Percentiles rank a stretch among this genome's conserved stretches.
Evolutionary conservation across 2,329 filamentous ascomycete species (phyloP).

Genomic region (Colletotrichum trifolii): DNA sequence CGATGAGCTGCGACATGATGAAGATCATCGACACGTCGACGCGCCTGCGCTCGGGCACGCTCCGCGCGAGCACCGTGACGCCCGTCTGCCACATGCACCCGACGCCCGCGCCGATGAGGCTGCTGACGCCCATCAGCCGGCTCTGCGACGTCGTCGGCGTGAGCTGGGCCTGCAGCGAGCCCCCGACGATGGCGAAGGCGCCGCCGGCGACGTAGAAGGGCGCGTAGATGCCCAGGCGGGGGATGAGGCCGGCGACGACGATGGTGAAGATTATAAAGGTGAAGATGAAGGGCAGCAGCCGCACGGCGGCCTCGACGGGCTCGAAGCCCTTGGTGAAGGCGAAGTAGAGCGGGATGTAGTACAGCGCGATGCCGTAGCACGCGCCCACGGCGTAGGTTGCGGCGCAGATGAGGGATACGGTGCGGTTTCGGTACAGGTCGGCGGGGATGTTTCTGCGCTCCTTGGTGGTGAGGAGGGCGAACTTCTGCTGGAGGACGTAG

Average conservation of each 20-base stretch:
- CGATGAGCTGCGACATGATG: slow-evolving; percentile 47
- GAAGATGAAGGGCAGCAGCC: slow-evolving; percentile 56
- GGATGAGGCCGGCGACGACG: slow-evolving; percentile 51
- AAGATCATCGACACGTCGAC: slow-evolving; percentile 47
- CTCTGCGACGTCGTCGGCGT: slow-evolving; percentile 40
- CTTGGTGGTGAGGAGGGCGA: slow-evolving; percentile 55
- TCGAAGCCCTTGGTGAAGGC: slow-evolving; percentile 59
- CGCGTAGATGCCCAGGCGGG: slow-evolving; percentile 50
- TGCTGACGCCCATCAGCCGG: slow-evolving; percentile 45
- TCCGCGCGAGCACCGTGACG: slow-evolving; percentile 40
- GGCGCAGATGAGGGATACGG: slow-evolving; percentile 55
- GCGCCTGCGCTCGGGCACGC: slow-evolving; percentile 40
- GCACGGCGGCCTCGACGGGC: slow-evolving; percentile 53
- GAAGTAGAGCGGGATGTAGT: slow-evolving; percentile 67
- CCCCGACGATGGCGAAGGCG: slow-evolving; percentile 41
- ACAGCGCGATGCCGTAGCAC: slow-evolving; percentile 54
- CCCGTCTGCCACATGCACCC: slow-evolving; percentile 47
- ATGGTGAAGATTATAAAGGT: slow-evolving; percentile 50
- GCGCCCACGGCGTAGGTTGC: slow-evolving; percentile 49
- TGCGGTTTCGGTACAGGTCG: slow-evolving; percentile 51
- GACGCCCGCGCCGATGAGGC: slow-evolving; percentile 45
- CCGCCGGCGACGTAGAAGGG: slow-evolving; percentile 45
- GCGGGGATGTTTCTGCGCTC: slow-evolving; percentile 57
- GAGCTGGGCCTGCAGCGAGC: slow-evolving; percentile 43
- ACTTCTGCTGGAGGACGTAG: slow-evolving; percentile 60